Evolutionary conservation across 208 protist genomes (phyloP).

Genomic region (Leishmania arabica): DNA sequence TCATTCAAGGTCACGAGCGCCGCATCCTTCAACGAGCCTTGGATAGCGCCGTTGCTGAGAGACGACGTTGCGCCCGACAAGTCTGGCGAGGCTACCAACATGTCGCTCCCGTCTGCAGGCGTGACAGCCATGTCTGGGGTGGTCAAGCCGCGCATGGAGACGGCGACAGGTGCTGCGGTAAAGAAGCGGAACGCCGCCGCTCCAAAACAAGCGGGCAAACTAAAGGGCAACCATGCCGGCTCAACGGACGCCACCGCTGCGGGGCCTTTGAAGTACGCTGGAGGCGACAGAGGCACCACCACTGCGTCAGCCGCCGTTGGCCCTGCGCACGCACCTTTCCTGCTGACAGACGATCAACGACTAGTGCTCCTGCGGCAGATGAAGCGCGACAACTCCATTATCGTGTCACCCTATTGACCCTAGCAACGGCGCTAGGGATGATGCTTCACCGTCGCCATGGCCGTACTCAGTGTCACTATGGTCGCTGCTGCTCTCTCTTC

Average conservation of each 20-base stretch:
- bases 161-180: background rate
- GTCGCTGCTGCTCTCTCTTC: background rate
- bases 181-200: background rate
- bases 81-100: background rate
- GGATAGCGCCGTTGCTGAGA: slow-evolving; percentile 3
- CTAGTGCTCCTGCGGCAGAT: slow-evolving; percentile 28
- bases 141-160: background rate
- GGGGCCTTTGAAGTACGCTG: background rate
- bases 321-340: background rate
- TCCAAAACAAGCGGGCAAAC: background rate
- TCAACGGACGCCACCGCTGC: background rate
- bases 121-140: background rate
- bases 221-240: background rate
- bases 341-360: slow-evolving; percentile 23
- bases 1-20: background rate
- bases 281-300: background rate
- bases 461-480: background rate
- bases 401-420: slow-evolving; percentile 21
- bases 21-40: slow-evolving; percentile 17
- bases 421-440: background rate
- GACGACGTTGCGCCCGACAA: background rate
- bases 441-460: background rate
- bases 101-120: background rate
- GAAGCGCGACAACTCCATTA: slow-evolving; percentile 25
- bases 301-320: background rate